Conservation (phyloP, 1,284 basidiomycete species). For the Heterobasidion occidentale region DNA sequence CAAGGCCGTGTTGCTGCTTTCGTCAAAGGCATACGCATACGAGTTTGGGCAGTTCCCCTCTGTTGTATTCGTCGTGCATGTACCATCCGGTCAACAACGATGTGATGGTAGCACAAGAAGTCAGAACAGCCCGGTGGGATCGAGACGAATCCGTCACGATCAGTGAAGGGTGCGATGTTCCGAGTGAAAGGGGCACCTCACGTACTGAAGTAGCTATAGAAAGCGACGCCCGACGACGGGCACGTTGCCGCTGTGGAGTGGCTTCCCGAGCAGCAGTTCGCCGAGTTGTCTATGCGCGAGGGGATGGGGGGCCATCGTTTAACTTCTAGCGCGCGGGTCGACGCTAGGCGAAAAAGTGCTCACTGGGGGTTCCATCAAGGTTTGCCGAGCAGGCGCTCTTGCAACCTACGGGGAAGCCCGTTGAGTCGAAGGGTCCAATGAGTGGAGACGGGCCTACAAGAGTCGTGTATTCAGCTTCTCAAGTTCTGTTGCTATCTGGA, state of each 20-base stretch:
- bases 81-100: neutral
- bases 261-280: constrained; percentile 38
- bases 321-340: neutral
- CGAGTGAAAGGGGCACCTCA: constrained; percentile 1
- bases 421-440: constrained; percentile 26
- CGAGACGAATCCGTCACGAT: too few species aligned
- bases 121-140: too few species aligned
- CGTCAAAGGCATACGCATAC: constrained; percentile 46
- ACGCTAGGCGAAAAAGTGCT: neutral
- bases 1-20: constrained; percentile 35
- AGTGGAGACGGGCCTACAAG: constrained; percentile 26
- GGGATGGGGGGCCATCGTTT: neutral
- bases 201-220: constrained; percentile 41
- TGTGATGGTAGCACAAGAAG: too few species aligned
- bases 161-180: too few species aligned
- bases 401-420: constrained; percentile 34
- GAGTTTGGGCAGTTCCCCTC: constrained; percentile 37
- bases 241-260: constrained; percentile 33
- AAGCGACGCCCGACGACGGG: constrained; percentile 30
- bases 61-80: constrained; percentile 10
- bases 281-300: constrained; percentile 19
- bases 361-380: constrained; percentile 27
- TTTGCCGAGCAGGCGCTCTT: constrained; percentile 33
- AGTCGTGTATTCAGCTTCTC: constrained; percentile 13
- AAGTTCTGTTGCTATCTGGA: constrained; percentile 30